These are phyloP conservation scores for Cryptococcus sp. DNA, from an alignment of 1,284 basidiomycete genomes.

Conservation along the genomic window DNA sequence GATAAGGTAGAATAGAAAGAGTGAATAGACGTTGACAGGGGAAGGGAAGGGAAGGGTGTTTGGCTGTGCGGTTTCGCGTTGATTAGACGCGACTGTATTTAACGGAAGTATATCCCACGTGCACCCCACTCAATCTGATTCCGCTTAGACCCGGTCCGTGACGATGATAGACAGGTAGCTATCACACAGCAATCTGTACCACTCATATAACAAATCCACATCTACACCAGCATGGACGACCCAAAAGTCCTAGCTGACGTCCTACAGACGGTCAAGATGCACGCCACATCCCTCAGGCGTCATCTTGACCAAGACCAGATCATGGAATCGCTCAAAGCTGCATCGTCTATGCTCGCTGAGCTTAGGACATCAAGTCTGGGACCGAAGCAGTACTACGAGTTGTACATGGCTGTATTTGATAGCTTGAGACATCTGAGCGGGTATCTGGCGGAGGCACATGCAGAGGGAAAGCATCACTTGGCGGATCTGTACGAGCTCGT, in stretches of 20 bases:
- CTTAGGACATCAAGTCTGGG: slow-evolving; percentile 83
- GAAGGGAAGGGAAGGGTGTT: not conserved
- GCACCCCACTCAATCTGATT: no score
- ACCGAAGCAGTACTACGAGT: slow-evolving; percentile 95
- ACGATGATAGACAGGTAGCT: no score
- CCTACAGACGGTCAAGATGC: slow-evolving; percentile 72
- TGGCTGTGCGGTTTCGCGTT: not conserved
- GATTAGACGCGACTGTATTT: not conserved
- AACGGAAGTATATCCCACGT: not conserved
- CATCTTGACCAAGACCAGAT: slow-evolving; percentile 88
- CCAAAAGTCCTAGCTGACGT: slow-evolving; percentile 42
- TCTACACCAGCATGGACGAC: slow-evolving; percentile 36
- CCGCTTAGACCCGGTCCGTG: no score
- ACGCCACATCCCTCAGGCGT: slow-evolving; percentile 88
- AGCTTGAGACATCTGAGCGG: slow-evolving; percentile 86
- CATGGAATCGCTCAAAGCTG: slow-evolving; percentile 94
- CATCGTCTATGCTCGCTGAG: slow-evolving; percentile 91
- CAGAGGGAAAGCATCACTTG: slow-evolving; percentile 79
- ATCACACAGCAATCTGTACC: no score
- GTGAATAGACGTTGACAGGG: not conserved
- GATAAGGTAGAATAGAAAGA: not conserved
- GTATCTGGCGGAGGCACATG: slow-evolving; percentile 90
- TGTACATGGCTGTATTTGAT: slow-evolving; percentile 97
- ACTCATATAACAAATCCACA: no score
- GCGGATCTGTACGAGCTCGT: slow-evolving; percentile 96